Conservation (phyloP, 2,329 filamentous ascomycete genomes). For the Dryadomyces sulphureus region DNA sequence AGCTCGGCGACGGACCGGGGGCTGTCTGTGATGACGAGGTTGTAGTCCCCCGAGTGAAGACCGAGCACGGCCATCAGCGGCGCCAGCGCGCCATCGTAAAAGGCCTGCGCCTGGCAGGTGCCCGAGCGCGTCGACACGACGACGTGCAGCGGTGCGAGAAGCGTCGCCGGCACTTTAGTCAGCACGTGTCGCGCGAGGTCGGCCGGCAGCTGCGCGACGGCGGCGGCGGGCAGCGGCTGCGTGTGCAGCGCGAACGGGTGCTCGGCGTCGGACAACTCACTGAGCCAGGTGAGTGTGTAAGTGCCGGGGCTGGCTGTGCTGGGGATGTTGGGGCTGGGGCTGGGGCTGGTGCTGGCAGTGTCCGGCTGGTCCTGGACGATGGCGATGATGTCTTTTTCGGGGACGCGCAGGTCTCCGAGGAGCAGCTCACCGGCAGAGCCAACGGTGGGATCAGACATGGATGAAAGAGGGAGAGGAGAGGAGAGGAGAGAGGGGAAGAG, state of each 20-base stretch:
- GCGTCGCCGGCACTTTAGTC: conserved; percentile 11
- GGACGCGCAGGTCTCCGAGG: conserved; percentile 2
- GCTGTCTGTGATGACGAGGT: conserved; percentile 47
- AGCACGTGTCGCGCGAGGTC: conserved; percentile 22
- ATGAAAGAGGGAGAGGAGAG: not conserved
- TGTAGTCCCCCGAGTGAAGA: conserved; percentile 26
- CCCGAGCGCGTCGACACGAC: conserved; percentile 56
- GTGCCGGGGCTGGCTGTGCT: no score
- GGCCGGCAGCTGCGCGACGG: conserved; percentile 18
- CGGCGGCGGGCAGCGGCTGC: conserved; percentile 9
- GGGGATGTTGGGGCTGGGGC: no score
- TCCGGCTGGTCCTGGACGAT: conserved; percentile 5
- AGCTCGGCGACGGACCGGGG: conserved; percentile 50
- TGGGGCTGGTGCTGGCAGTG: not conserved
- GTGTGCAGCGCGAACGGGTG: conserved; percentile 11
- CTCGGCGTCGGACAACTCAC: not conserved
- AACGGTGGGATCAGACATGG: conserved; percentile 7
- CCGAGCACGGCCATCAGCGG: conserved; percentile 31
- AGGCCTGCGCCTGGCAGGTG: conserved; percentile 36
- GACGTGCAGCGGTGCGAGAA: conserved; percentile 33
- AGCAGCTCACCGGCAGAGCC: conserved; percentile 8
- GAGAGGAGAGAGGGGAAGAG: not conserved
- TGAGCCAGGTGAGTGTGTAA: not conserved
- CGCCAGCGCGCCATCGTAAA: conserved; percentile 39
- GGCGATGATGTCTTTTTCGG: conserved; percentile 14